phyloP scores from a whole-genome alignment of 2,329 filamentous ascomycete genomes.

The Orbilia javanica region DNA sequence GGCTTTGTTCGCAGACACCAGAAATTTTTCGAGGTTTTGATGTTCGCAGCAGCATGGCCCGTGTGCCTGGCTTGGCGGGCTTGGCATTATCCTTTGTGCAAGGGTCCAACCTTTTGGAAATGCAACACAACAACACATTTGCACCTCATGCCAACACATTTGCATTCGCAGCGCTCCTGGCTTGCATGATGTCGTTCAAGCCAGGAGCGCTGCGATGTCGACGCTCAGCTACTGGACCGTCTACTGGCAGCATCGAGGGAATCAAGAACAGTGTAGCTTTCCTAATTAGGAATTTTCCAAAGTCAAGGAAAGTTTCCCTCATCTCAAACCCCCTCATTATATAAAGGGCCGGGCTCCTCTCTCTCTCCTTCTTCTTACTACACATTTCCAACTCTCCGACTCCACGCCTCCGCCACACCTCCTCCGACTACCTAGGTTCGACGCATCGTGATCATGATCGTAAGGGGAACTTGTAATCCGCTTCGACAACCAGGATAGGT shows the following conservation, averaged over 20 bases:
- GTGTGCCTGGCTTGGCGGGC: slow-evolving; percentile 6
- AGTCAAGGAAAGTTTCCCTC: not conserved
- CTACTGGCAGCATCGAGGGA: not conserved
- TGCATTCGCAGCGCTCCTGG: too few species aligned
- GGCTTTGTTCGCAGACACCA: slow-evolving; percentile 34
- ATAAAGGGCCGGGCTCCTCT: not conserved
- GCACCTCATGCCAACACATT: not conserved
- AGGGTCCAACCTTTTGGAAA: not conserved
- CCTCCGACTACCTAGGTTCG: too few species aligned
- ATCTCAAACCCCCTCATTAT: not conserved
- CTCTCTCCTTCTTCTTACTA: not conserved
- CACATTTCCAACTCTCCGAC: too few species aligned
- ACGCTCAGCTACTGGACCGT: not conserved
- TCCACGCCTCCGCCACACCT: too few species aligned
- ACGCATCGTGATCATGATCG: too few species aligned
- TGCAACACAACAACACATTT: not conserved
- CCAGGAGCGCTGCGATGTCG: not conserved
- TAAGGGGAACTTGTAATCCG: not conserved
- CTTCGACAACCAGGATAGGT: slow-evolving; percentile 2
- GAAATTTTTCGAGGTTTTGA: slow-evolving; percentile 27
- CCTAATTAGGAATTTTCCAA: not conserved
- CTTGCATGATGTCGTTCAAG: too few species aligned
- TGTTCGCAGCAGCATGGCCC: not conserved
- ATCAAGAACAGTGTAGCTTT: not conserved
- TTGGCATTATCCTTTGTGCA: not conserved